Conservation (phyloP, 2,329 filamentous ascomycete species). For the Fusarium sp. region DNA sequence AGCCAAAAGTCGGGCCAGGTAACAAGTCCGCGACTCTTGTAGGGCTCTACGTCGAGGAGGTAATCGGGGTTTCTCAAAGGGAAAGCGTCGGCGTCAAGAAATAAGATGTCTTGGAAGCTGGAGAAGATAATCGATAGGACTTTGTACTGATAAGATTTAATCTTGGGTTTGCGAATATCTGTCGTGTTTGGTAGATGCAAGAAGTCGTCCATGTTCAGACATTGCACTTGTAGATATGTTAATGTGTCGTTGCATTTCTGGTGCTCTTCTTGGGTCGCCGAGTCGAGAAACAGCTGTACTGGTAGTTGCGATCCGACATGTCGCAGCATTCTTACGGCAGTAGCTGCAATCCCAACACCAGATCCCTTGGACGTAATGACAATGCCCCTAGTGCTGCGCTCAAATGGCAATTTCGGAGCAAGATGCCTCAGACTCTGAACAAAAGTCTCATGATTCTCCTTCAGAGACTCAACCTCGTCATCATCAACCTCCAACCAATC, state of each 20-base stretch:
- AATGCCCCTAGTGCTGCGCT: slow-evolving; percentile 21
- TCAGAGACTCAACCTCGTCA: slow-evolving; percentile 24
- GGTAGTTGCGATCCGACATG: slow-evolving; percentile 37
- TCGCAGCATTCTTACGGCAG: slow-evolving; percentile 39
- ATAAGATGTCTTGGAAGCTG: slow-evolving; percentile 39
- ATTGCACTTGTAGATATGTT: slow-evolving; percentile 14
- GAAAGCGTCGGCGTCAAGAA: slow-evolving; percentile 42
- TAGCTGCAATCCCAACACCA: slow-evolving; percentile 34
- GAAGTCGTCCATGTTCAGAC: slow-evolving; percentile 41
- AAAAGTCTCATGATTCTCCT: slow-evolving; percentile 29
- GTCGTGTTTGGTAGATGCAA: slow-evolving; percentile 10
- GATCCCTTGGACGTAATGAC: slow-evolving; percentile 39
- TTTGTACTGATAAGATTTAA: slow-evolving; percentile 40
- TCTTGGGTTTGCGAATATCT: slow-evolving; percentile 2
- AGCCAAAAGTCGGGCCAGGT: slow-evolving; percentile 45
- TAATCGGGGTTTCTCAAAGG: slow-evolving; percentile 35
- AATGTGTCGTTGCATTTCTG: slow-evolving; percentile 22
- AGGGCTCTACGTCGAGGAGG: slow-evolving; percentile 35
- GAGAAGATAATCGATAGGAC: slow-evolving; percentile 39
- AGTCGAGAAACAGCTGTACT: slow-evolving; percentile 36
- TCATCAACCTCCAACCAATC: slow-evolving; percentile 28
- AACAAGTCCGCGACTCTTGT: slow-evolving; percentile 31
- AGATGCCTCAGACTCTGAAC: slow-evolving; percentile 24
- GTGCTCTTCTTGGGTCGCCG: slow-evolving; percentile 22
- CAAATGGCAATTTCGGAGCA: slow-evolving; percentile 25